Base-by-base conservation (phyloP, 257 asterid genomes). In the Asclepias syriaca region DNA sequence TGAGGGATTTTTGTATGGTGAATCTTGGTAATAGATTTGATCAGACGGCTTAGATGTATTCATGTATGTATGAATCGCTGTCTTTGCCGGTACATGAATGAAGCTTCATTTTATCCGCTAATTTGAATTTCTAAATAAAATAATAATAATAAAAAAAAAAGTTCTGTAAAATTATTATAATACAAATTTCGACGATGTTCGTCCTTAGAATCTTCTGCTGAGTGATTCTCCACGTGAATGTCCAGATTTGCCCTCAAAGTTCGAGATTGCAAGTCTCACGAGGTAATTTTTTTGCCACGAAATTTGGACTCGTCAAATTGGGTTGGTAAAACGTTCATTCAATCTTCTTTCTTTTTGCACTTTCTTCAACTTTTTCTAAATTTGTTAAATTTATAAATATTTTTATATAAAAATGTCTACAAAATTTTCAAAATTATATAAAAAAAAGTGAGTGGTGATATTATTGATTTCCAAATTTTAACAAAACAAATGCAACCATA, bases 21-120 rank as follows among this genome's bases (percentile, higher is more conserved):
- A 55, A 69, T 70, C 66, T 69, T 54, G 65, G 51, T 54, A 32
- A 19, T 37, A 34, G 73, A 69, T 54, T 69, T 54, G 73, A 69
- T 54, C 73, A 0, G 73, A 69, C 49, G 65, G 73, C 63, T 34
- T 4, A 32, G 24, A 34, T 21, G 53, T 24, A 24, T 24, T 24
- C 0, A 24, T 45, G 34, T 29, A 69, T 39, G 48, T 49, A 37
- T 3, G 40, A 50, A 50, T 32, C 49, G 1, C 2, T n/a, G 45
- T 69, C 51, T 54, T 70, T 19, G 57, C 58, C 57, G 37, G 13
- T 53, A 54, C 73, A 1, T 53, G 29, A 37, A 1, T 53, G 29
- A 37, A 69, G n/a, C 29, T 29, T 48, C 9, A 68, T 7, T 29
- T 32, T 40, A 40, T 39, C 8, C 27, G 27, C 45, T 39, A 39